Base-by-base conservation (phyloP, 2,329 filamentous ascomycete genomes). In the Macrophomina tecta region DNA sequence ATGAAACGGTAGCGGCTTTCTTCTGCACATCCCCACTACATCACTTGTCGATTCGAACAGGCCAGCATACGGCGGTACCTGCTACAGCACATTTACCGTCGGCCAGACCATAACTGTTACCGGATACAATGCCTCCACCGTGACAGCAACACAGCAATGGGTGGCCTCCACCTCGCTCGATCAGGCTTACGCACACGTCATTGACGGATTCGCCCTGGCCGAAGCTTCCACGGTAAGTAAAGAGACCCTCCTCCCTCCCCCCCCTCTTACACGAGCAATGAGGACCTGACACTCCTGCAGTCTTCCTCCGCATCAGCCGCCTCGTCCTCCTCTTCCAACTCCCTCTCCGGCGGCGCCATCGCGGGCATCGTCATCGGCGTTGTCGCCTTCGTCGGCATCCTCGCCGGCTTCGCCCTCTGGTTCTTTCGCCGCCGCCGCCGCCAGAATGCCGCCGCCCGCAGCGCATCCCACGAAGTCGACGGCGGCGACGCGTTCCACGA, bases 11-110 rank as follows among this genome's bases (percentile, higher is more conserved):
- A 74, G 73, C 7, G 69, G 69, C 3, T 75, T 69, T 49, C 49
- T 65, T n/a, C 70, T 75, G 8, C 61, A 69, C 28, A 48, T 60
- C 8, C 73, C 73, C 18, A 55, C 23, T 23, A 66, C 28, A 68
- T 61, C 0, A 70, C 23, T 69, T 12, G 48, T 71, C 3, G 69
- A 72, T 40, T 46, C 67, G 14, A 67, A 69, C 32, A 69, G 73
- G 16, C 73, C 73, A 16, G 71, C 64, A 16, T 75, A 75, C 49
- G 73, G 73, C 12, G 73, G 72, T 5, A 73, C 71, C 9, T 75
- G 73, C 56, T 73, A 72, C 66, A 74, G 71, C 68, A 53, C 70
- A 11, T 69, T 74, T 53, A 61, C 67, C 4, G 56, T 69, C 1
- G 67, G 70, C 5, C 58, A 65, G 3, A 72, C 69, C 14, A 68